Percentiles rank a stretch among this genome's conserved stretches.
phyloP scores from a whole-genome alignment of 495 filamentous ascomycete genomes.

The Cercophora sp. region DNA sequence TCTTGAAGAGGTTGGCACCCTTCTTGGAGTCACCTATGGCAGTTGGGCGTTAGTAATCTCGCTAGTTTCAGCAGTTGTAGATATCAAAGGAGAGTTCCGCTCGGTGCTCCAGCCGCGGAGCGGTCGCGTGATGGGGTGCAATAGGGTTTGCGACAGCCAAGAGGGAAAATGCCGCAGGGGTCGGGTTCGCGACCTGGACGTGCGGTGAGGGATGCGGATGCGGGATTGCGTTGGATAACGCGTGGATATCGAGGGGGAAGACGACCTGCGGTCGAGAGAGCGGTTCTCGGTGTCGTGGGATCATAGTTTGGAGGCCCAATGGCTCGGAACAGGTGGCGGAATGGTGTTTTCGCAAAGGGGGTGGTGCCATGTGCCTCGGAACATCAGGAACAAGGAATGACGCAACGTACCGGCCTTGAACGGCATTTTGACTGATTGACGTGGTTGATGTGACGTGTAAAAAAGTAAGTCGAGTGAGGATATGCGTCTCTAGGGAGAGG shows the following conservation, averaged over 20 bases:
- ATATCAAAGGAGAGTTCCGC: background rate
- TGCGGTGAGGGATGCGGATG: no score
- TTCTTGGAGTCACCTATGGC: constrained; percentile 92
- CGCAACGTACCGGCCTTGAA: constrained; percentile 41
- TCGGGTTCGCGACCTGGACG: background rate
- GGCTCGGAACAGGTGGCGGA: constrained; percentile 14
- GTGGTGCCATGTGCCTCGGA: constrained; percentile 11
- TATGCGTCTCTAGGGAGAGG: background rate
- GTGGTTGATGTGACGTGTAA: constrained; percentile 9
- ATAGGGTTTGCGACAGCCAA: constrained; percentile 10
- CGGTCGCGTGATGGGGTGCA: background rate
- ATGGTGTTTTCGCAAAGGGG: constrained; percentile 6
- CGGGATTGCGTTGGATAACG: background rate
- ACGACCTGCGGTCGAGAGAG: background rate
- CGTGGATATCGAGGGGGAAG: background rate
- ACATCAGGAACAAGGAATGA: background rate
- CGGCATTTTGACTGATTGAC: constrained; percentile 37
- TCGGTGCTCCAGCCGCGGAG: background rate
- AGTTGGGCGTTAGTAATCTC: constrained; percentile 37
- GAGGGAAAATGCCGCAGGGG: constrained; percentile 36
- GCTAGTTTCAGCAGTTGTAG: no score
- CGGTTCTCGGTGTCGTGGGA: background rate
- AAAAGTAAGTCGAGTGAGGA: background rate
- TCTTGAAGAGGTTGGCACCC: constrained; percentile 99
- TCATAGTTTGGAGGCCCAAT: constrained; percentile 13